Conservation (phyloP, 495 filamentous ascomycete genomes). For the Immersiella caudata region DNA sequence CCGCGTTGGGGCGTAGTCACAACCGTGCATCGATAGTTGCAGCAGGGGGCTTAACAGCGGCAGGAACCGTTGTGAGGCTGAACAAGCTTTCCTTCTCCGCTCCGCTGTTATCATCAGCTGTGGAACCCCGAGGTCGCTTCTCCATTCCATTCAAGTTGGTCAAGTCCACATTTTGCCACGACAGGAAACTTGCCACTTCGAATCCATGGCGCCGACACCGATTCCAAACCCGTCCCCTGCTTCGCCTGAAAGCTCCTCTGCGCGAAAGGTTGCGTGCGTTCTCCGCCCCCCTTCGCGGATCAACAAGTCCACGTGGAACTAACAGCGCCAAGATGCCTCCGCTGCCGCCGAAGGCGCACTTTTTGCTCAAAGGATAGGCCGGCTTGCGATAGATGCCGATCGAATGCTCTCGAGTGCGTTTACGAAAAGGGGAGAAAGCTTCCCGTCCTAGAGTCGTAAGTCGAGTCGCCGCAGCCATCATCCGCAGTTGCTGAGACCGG, state of each 20-base stretch:
- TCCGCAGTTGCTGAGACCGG: neutral
- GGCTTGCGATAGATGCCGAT: conserved; percentile 27
- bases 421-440: conserved; percentile 29
- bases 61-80: neutral
- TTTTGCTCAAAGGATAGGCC: conserved; percentile 33
- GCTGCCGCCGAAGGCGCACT: conserved; percentile 27
- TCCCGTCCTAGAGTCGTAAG: conserved; percentile 32
- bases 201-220: conserved; percentile 2
- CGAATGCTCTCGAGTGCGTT: conserved; percentile 22
- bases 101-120: neutral
- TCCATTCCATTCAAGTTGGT: neutral
- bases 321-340: conserved; percentile 23
- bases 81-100: neutral
- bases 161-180: neutral
- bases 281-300: neutral
- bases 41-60: neutral
- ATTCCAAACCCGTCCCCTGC: neutral
- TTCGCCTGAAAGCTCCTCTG: neutral
- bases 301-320: neutral
- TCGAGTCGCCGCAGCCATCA: no score
- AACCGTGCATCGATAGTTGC: neutral
- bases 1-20: neutral
- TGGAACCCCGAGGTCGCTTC: neutral
- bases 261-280: conserved; percentile 20
- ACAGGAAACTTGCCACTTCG: neutral